Percentiles rank a stretch among this genome's conserved stretches.
Evolutionary conservation across 441 rosid genomes (phyloP).

Genomic region (Macaranga tanarius): DNA sequence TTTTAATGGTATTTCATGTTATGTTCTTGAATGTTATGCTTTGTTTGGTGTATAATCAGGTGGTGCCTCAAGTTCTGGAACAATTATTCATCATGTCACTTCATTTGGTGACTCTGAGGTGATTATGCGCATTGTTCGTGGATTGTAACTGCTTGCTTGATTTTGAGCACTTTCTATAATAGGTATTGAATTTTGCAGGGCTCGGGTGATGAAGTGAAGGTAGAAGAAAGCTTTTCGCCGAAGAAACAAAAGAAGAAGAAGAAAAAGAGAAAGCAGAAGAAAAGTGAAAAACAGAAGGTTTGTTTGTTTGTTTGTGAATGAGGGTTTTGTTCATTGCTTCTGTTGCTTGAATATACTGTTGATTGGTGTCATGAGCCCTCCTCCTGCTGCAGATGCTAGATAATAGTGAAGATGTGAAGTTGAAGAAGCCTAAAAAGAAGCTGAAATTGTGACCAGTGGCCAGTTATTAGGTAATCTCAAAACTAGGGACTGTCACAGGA

Average conservation of each 20-base stretch:
- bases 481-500: not conserved
- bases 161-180: constrained; percentile 16
- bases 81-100: constrained; percentile 54
- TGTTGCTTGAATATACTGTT: not conserved
- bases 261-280: constrained; percentile 34
- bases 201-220: constrained; percentile 42
- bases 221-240: constrained; percentile 32
- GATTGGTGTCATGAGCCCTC: not conserved
- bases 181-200: constrained; percentile 39
- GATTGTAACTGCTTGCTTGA: not conserved
- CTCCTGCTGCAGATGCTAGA: constrained; percentile 36
- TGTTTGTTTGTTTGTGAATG: not conserved
- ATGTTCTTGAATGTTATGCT: not conserved
- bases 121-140: not conserved
- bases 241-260: constrained; percentile 29
- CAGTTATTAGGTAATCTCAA: no score
- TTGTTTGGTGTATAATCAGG: constrained; percentile 32
- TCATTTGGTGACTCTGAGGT: constrained; percentile 59
- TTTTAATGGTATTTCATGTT: no score
- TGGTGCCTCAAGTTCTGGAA: constrained; percentile 54
- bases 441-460: constrained; percentile 41
- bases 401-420: constrained; percentile 33
- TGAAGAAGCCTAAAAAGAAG: constrained; percentile 49
- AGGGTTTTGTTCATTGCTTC: constrained; percentile 1
- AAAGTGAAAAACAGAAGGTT: constrained; percentile 42